Evolutionary conservation across 805 yeast genomes (phyloP).

Genomic region (Wickerhamomyces bisporus): DNA sequence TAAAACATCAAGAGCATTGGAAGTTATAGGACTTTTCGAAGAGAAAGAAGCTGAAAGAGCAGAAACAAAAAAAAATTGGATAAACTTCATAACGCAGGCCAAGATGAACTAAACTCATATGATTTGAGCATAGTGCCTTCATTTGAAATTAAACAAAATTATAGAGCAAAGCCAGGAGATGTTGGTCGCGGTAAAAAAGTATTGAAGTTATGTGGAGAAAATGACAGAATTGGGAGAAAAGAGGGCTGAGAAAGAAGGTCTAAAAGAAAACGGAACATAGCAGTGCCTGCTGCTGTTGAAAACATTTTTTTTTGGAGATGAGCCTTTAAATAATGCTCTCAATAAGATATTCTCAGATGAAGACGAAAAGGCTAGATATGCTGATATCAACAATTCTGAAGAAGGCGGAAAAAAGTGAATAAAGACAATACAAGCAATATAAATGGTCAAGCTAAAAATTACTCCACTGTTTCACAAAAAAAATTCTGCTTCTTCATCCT

Average conservation of each 20-base stretch:
- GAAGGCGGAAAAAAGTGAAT: not conserved
- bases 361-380: not conserved
- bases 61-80: not conserved
- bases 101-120: not conserved
- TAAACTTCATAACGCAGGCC: not conserved
- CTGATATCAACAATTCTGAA: not conserved
- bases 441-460: too few relatives aligned
- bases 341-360: conserved; percentile 3
- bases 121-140: not conserved
- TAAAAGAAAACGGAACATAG: conserved; percentile 1
- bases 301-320: conserved; percentile 4
- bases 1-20: not conserved
- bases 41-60: not conserved
- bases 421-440: too few relatives aligned
- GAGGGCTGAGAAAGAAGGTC: not conserved
- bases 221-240: conserved; percentile 2
- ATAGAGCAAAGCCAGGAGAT: not conserved
- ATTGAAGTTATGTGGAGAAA: not conserved
- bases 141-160: not conserved
- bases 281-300: conserved; percentile 2
- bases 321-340: not conserved
- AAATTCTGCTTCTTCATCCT: too few relatives aligned
- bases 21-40: not conserved
- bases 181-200: not conserved
- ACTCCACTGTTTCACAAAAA: too few relatives aligned